Percentiles rank a stretch among this genome's conserved stretches.
Evolutionary conservation across 345 rosid genomes (phyloP).

Genomic region (Euphorbia lathyris): DNA sequence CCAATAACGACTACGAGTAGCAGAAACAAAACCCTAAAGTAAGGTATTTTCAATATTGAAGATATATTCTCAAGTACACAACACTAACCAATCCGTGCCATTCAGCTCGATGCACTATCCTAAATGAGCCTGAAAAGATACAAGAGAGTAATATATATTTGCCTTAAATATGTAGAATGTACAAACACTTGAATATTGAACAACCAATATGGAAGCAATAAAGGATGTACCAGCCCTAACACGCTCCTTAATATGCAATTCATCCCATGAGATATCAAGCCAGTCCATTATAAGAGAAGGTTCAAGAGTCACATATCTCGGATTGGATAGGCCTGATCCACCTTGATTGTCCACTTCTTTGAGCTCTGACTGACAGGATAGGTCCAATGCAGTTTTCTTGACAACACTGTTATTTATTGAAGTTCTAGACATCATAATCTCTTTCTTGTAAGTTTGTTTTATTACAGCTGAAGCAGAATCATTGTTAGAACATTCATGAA

Average conservation of each 20-base stretch:
- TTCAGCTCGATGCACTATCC: constrained; percentile 98
- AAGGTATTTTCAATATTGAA: too few species aligned
- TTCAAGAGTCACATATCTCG: constrained; percentile 67
- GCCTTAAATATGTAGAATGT: constrained; percentile 6
- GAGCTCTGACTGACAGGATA: constrained; percentile 34
- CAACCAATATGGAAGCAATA: constrained; percentile 7
- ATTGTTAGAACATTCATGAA: constrained; percentile 28
- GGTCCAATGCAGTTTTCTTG: constrained; percentile 34
- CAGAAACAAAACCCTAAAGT: neutral
- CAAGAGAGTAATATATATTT: neutral
- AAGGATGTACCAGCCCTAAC: constrained; percentile 80
- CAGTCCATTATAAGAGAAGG: constrained; percentile 98
- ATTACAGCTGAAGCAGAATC: constrained; percentile 25
- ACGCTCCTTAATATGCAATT: constrained; percentile 84
- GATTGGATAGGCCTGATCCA: constrained; percentile 39
- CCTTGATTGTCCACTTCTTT: constrained; percentile 38
- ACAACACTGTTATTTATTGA: constrained; percentile 23
- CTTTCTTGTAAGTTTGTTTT: constrained; percentile 35
- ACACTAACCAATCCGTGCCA: constrained; percentile 99
- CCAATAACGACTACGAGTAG: neutral
- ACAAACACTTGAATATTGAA: neutral
- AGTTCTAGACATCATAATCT: constrained; percentile 33
- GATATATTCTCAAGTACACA: too few species aligned
- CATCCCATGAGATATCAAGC: constrained; percentile 95
- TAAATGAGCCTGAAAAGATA: constrained; percentile 71